Percentiles rank a stretch among this genome's conserved stretches.
Conservation (phyloP, 148 eudicot genomes). For the Talinum fruticosum region DNA sequence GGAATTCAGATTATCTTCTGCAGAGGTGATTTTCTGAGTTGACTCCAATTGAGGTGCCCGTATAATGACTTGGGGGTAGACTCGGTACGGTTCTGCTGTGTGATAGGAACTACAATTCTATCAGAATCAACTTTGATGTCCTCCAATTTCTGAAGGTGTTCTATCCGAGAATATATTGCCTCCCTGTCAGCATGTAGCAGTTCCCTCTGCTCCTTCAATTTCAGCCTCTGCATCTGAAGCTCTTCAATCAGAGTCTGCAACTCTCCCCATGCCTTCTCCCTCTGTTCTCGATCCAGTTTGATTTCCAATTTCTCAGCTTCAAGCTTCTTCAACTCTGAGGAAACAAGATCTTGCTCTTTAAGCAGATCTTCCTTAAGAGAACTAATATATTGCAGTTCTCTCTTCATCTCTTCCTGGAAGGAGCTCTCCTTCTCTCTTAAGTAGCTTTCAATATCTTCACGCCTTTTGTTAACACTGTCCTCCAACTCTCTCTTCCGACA, state of each 20-base stretch:
- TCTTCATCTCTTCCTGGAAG: conserved; percentile 76
- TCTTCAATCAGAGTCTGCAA: conserved; percentile 68
- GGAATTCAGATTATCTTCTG: conserved; percentile 24
- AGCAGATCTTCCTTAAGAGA: conserved; percentile 53
- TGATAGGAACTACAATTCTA: conserved; percentile 35
- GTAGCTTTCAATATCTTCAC: conserved; percentile 80
- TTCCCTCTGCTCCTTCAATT: conserved; percentile 87
- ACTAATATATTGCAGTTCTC: conserved; percentile 58
- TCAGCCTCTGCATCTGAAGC: conserved; percentile 75
- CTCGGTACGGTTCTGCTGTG: conserved; percentile 30
- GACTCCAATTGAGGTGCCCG: conserved; percentile 30
- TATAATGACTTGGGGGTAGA: conserved; percentile 30
- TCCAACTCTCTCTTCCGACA: conserved; percentile 76
- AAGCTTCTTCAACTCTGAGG: conserved; percentile 62
- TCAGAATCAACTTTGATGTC: conserved; percentile 51
- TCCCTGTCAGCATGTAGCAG: conserved; percentile 71
- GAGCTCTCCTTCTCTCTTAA: conserved; percentile 63
- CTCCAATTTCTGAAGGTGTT: conserved; percentile 67
- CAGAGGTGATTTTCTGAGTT: conserved; percentile 19
- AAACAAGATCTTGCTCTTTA: conserved; percentile 62
- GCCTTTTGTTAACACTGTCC: conserved; percentile 64
- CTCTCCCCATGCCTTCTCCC: conserved; percentile 90
- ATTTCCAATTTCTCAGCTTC: conserved; percentile 71
- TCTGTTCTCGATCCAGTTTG: conserved; percentile 65
- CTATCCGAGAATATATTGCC: conserved; percentile 66